Percentiles rank a stretch among this genome's conserved stretches.
phyloP scores from a whole-genome alignment of 1,139 yeast species.

The Scheffersomyces quercinus region DNA sequence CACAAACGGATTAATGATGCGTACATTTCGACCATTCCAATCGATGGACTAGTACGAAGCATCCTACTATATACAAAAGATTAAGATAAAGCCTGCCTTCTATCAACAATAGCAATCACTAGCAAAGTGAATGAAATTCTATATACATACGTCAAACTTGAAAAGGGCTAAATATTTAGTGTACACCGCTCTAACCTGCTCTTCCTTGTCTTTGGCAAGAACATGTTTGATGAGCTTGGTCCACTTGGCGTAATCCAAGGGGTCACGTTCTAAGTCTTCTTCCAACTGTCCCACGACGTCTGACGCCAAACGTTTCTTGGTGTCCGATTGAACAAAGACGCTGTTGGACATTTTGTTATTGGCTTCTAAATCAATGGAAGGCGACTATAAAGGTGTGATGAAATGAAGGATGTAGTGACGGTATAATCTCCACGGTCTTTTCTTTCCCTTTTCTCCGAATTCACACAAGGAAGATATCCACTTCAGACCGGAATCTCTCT shows the following conservation, averaged over 20 bases:
- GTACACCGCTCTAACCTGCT: slow-evolving; percentile 59
- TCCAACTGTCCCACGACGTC: slow-evolving; percentile 61
- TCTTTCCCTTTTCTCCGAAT: no score
- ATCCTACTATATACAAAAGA: neutral
- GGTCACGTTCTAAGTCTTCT: slow-evolving; percentile 58
- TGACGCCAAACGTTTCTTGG: slow-evolving; percentile 35
- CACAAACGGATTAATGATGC: no score
- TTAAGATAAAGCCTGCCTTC: neutral
- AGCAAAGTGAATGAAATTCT: neutral
- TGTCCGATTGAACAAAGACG: slow-evolving; percentile 27
- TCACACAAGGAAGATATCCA: no score
- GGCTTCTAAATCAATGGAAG: no score
- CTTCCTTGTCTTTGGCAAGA: slow-evolving; percentile 60
- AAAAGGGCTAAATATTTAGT: slow-evolving; percentile 64
- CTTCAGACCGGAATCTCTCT: no score
- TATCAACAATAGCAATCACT: neutral
- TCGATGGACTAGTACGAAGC: neutral
- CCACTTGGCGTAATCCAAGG: slow-evolving; percentile 61
- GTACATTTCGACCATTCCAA: neutral
- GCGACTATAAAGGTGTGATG: no score
- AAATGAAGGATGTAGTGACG: no score
- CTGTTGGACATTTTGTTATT: slow-evolving; percentile 3
- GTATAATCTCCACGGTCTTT: no score
- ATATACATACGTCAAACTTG: slow-evolving; percentile 49
- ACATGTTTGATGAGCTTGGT: slow-evolving; percentile 54